Evolutionary conservation across 2,329 filamentous ascomycete genomes (phyloP), one percentile per base, ranked within the genome.

Genomic region (Exophiala mesophila): DNA sequence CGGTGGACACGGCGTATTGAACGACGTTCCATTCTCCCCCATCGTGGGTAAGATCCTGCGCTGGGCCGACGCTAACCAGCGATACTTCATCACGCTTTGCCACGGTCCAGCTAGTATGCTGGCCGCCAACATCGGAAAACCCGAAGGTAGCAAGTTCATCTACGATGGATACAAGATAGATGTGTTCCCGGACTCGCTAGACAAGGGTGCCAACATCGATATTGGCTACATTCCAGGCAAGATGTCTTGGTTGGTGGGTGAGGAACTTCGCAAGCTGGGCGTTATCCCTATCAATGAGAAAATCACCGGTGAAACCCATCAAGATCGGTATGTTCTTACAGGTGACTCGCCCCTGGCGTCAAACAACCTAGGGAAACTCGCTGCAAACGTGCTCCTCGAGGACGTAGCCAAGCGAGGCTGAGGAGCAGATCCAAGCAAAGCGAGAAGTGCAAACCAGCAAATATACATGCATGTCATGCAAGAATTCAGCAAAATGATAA

Each of bases 181-280:
- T 17, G 43, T 46, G 16, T 46, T 46, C 40, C 43, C 43, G 3
- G 43, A 46, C 18, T 28, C 43, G 13, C 39, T 46, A 10, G 43
- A 46, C 15, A 29, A 8, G 3, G 39, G 39, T 5, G 30, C 39
- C 21, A 46, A 46, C 17, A 38, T 46, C 16, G 43, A 46, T 12
- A 46, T 46, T 10, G 43, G 43, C 3, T 46, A 46, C 19, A 46
- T 46, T 43, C 43, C 43, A 8, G 43, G 43, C 3, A 43, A 46
- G 43, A 46, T 46, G 43, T 9, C 39, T 9, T 46, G 43, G 43
- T 28, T 43, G 21, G 43, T 46, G 5, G 43, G 43, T 12, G 43
- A 44, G 19, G 24, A 38, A 20, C 20, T 46, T 7, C 39, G 43
- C 39, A 43, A 46, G 16, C 39, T 46, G 12, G 43, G 43, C 15